These are phyloP conservation scores for Diaporthe australafricana DNA, from an alignment of 2,329 filamentous ascomycete species.

Conservation along the genomic window DNA sequence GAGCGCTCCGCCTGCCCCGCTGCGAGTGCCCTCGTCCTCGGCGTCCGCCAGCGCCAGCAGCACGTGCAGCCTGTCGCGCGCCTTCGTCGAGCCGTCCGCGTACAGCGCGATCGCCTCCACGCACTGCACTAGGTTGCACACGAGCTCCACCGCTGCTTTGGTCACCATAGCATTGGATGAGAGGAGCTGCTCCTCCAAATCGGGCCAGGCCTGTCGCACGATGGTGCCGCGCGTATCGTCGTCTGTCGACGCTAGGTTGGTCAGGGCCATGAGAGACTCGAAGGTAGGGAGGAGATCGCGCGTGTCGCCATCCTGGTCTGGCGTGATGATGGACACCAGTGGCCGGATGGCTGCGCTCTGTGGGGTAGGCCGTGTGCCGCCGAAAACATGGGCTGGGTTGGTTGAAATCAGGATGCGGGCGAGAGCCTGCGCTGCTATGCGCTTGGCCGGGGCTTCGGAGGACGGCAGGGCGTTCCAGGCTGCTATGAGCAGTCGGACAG, in stretches of 20 bases:
- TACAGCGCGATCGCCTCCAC: constrained; percentile 76
- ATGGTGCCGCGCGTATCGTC: constrained; percentile 75
- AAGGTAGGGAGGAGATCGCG: constrained; percentile 90
- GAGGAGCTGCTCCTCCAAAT: constrained; percentile 86
- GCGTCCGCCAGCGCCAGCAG: constrained; percentile 89
- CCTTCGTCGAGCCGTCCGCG: constrained; percentile 73
- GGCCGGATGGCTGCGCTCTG: constrained; percentile 86
- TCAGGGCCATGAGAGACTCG: constrained; percentile 90
- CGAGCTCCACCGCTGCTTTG: constrained; percentile 86
- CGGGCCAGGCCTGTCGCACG: constrained; percentile 78
- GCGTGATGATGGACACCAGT: constrained; percentile 78
- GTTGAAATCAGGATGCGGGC: constrained; percentile 89
- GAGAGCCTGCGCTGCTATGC: constrained; percentile 81
- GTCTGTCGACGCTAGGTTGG: constrained; percentile 89
- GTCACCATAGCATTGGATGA: constrained; percentile 80
- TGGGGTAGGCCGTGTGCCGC: constrained; percentile 77
- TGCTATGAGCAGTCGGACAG: constrained; percentile 83
- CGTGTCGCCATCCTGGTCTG: constrained; percentile 70
- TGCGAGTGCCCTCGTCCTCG: constrained; percentile 81
- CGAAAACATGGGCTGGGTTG: constrained; percentile 87
- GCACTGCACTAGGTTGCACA: constrained; percentile 88
- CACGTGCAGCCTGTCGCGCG: constrained; percentile 81
- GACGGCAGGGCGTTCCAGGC: constrained; percentile 73
- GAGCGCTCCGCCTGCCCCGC: constrained; percentile 88
- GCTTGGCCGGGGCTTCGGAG: constrained; percentile 58